Evolutionary conservation across 2,329 filamentous ascomycete genomes (phyloP), one percentile per base, ranked within the genome.

Genomic region (Nothophoma quercina): DNA sequence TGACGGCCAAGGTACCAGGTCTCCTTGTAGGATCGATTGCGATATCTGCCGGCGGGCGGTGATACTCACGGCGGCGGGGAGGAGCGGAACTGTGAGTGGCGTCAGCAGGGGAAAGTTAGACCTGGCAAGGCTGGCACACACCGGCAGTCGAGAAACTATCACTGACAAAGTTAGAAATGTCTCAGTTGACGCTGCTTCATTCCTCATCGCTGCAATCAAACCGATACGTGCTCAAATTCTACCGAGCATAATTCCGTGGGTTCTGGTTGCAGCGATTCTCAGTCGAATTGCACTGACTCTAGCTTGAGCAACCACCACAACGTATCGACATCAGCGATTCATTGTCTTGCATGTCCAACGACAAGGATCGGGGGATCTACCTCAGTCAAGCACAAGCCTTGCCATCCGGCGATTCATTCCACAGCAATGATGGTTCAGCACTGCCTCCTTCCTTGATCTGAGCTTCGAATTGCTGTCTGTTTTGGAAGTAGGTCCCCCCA

Each of bases 281-380:
- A 32, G 42, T 52, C 36, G 43, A 29, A 43, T 18, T 34, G 38
- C 38, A 39, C 38, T 53, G 50, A 39, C 47, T 44, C 39, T 39
- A 43, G 25, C 29, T 42, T 25, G 21, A 38, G 39, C 26, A 39
- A 29, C 34, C 13, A 29, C 28, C 35, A 29, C 16, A 29, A 51
- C 40, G 48, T 33, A 45, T 26, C 22, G 29, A 30, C 30, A 38
- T 38, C 33, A 21, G 22, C 50, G 50, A 53, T 48, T 53, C 50
- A 53, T 38, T 23, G 28, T 53, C 43, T 43, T 47, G 50, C 50
- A 53, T 48, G 21, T 44, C 13, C 43, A 48, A 38, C 28, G 32
- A 33, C 50, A 47, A 48, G 50, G 50, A 48, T 53, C 32, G 43
- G 38, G 43, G 32, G 50, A 53, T 53, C 50, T 53, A 19, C 50